Base-by-base conservation (phyloP, 2,329 filamentous ascomycete species). In the Penicillium sp. region DNA sequence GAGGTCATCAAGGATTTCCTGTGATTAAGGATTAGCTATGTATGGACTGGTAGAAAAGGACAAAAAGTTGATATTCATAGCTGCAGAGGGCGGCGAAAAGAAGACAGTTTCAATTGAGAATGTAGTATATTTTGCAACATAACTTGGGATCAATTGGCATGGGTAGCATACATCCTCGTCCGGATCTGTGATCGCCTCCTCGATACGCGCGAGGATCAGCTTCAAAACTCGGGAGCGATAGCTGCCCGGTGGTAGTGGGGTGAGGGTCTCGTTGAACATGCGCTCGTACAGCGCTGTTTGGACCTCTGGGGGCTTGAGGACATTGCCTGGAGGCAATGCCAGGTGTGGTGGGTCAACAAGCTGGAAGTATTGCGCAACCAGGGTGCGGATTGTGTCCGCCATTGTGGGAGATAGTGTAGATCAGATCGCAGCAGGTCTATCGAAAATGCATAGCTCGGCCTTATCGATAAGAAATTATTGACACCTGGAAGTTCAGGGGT, bases 1-100 rank as follows among this genome's bases (percentile, higher is more conserved):
- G 56, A 96, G 77, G 63, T 84, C 76, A 65, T 94, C 87, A 47
- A 84, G 88, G 32, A 95, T 82, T 63, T 84, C 88, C 90, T 96
- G 68, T 42, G 37, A 6, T n/a, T n/a, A 7, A n/a, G 10, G 21
- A 27, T 27, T 6, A 4, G 25, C 4, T n/a, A 27, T n/a, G 25
- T 9, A 13, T 27, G 14, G 10, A 27, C 25, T 27, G 5, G 25
- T 4, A 13, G 14, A 4, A n/a, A 27, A 7, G 14, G 21, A 23
- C 21, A 23, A 23, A 23, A 23, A 11, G 14, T 7, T n/a, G n/a
- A n/a, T n/a, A n/a, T n/a, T n/a, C n/a, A n/a, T n/a, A n/a, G n/a
- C n/a, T n/a, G n/a, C n/a, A n/a, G n/a, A n/a, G n/a, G n/a, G n/a
- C n/a, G 1, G n/a, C n/a, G n/a, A n/a, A n/a, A n/a, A n/a, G n/a